Base-by-base conservation (phyloP, 495 filamentous ascomycete species). In the Haplographium delicatum region DNA sequence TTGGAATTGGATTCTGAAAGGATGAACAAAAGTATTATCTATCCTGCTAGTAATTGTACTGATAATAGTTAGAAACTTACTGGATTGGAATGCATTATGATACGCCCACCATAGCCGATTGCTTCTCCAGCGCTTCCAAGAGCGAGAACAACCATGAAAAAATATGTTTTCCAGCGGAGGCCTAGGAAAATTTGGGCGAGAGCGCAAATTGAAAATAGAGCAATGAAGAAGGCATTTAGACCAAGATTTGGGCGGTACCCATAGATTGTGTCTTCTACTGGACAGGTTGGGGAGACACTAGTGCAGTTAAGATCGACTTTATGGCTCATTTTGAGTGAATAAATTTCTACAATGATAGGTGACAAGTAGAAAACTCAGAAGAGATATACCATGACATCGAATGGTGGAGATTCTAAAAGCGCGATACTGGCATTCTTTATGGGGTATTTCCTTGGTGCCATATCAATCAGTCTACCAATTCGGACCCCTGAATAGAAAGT, bases 181-280 rank as follows among this genome's bases (percentile, higher is more conserved):
- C 76, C 40, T 65, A 65, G 47, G 49, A 56, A 46, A 3, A 73
- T 57, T 62, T 72, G 76, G 51, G 60, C 65, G 45, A 69, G 1
- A 3, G 67, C 60, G 1, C 62, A 69, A 43, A 63, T 20, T 22
- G 42, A 28, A 57, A 80, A 79, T 33, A 78, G 44, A 26, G 59
- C 68, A 2, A 70, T 44, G 59, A 78, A 74, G 15, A 57, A 53
- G 35, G 62, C 63, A 53, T 77, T 73, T 13, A 68, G 65, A 38
- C 75, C 80, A 5, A 79, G 66, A 55, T 73, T 81, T 2, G 84
- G 84, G 46, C 76, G 77, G 66, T 86, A 87, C 25, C 83, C 84
- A 55, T 85, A 76, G 15, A 81, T 84, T 3, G 82, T 83, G 1
- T 69, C 70, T 33, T 73, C 50, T 39, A 85, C 79, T 1, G 79